Conservation (phyloP, 768 basidiomycete genomes). For the Termitomyces sp. region DNA sequence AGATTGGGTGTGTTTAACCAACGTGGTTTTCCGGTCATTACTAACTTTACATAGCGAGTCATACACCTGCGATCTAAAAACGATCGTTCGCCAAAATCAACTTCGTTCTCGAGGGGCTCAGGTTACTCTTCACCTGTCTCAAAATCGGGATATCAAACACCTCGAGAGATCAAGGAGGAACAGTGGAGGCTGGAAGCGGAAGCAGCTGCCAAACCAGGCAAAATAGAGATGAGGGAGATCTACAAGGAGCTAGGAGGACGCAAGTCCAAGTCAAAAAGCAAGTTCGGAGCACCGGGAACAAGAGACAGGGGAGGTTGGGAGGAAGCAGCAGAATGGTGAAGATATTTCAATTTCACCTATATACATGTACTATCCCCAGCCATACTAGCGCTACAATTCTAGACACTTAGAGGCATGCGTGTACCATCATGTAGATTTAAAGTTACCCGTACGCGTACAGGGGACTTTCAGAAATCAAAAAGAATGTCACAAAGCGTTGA, state of each 20-base stretch:
- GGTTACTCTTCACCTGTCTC: slow-evolving; percentile 52
- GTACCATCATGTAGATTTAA: background rate
- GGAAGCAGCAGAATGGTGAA: slow-evolving; percentile 28
- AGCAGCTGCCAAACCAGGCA: slow-evolving; percentile 52
- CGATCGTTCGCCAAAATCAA: slow-evolving; percentile 36
- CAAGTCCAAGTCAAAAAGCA: slow-evolving; percentile 72
- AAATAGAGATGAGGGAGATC: slow-evolving; percentile 84
- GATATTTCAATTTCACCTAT: too few species aligned
- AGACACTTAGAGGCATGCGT: background rate
- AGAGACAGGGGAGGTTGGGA: slow-evolving; percentile 82
- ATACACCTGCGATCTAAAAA: slow-evolving; percentile 40
- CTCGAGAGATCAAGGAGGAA: slow-evolving; percentile 75
- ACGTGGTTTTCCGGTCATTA: slow-evolving; percentile 1
- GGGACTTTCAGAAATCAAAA: too few species aligned
- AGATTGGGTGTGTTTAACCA: slow-evolving; percentile 61
- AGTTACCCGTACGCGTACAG: too few species aligned
- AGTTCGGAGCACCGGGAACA: slow-evolving; percentile 58
- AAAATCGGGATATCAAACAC: slow-evolving; percentile 64
- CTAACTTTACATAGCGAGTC: slow-evolving; percentile 41
- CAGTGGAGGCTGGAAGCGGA: slow-evolving; percentile 62
- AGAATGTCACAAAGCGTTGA: too few species aligned
- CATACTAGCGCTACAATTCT: background rate
- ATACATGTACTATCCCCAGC: too few species aligned
- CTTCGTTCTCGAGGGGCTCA: slow-evolving; percentile 33
- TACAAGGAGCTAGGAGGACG: slow-evolving; percentile 90